Base-by-base conservation (phyloP, 805 yeast genomes). In the Brettanomyces nanus region DNA sequence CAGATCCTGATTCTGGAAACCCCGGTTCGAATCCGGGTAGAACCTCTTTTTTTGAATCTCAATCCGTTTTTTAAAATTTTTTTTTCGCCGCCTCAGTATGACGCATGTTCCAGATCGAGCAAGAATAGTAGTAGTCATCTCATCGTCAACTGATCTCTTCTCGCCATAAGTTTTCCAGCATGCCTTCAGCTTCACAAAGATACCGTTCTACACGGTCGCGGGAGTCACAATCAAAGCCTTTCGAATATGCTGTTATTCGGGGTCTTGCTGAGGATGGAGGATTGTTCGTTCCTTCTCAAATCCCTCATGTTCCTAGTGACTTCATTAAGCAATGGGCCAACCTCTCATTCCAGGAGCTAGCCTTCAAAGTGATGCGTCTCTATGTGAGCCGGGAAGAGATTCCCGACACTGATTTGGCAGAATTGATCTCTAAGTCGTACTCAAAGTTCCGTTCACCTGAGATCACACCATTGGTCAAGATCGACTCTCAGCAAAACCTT, bases 231-330 rank as follows among this genome's bases (percentile, higher is more conserved):
- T 56, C 70, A 6, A 68, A 73, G 36, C 71, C 86, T 4, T 85
- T 85, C 47, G 95, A 85, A 59, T 87, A 78, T 37, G 90, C 82
- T 17, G 82, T 85, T 41, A 78, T 84, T 61, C 82, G 83, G 40
- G 99, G 99, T 37, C 71, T 92, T 53, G 97, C 97, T 38, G 77
- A 84, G 34, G 99, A 94, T 58, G 98, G 98, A 48, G 99, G 99
- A 29, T 73, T 92, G 29, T 92, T 85, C 61, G 71, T 92, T 39
- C 99, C 98, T 33, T 73, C 92, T 13, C 67, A 58, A 33, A 84
- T 89, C 49, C 96, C 97, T 40, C 59, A 69, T 45, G 69, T 84
- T 22, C 60, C 52, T 27, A 56, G 44, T 67, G 73, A 72, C 41
- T 72, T 82, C 45, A 61, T 80, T 38, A 54, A 64, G 28, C 62